Conservation (phyloP, 2,329 filamentous ascomycete genomes). For the Phyllosticta citriasiana region DNA sequence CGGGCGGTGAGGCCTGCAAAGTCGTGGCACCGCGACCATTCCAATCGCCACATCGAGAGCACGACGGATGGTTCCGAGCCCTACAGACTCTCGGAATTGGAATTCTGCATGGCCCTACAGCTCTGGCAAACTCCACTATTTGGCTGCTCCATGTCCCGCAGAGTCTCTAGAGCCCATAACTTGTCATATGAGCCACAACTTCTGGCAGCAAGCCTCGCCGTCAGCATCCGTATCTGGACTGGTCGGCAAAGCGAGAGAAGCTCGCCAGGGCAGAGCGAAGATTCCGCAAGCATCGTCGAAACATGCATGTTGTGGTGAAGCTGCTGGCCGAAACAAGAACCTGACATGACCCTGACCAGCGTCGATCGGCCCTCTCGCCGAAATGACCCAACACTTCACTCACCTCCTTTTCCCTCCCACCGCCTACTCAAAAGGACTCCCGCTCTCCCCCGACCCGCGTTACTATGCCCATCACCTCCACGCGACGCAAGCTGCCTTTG, state of each 20-base stretch:
- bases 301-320: neutral
- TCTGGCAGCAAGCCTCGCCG: neutral
- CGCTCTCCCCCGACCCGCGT: neutral
- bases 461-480: conserved; percentile 1
- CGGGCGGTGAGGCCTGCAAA: too few relatives aligned
- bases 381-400: conserved; percentile 12
- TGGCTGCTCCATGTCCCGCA: too few relatives aligned
- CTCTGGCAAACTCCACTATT: too few relatives aligned
- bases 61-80: too few relatives aligned
- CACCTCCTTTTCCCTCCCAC: conserved; percentile 20
- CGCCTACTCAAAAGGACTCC: conserved; percentile 8
- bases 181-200: neutral
- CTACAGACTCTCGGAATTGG: too few relatives aligned
- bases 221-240: neutral
- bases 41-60: too few relatives aligned
- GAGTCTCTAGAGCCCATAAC: too few relatives aligned
- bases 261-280: neutral
- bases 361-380: conserved; percentile 9
- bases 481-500: conserved; percentile 8
- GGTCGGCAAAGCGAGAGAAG: neutral
- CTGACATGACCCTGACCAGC: neutral
- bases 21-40: too few relatives aligned
- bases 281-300: neutral
- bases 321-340: neutral
- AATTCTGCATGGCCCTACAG: too few relatives aligned